phyloP scores from a whole-genome alignment of 1,284 basidiomycete genomes.

The Pseudozyma thailandica region DNA sequence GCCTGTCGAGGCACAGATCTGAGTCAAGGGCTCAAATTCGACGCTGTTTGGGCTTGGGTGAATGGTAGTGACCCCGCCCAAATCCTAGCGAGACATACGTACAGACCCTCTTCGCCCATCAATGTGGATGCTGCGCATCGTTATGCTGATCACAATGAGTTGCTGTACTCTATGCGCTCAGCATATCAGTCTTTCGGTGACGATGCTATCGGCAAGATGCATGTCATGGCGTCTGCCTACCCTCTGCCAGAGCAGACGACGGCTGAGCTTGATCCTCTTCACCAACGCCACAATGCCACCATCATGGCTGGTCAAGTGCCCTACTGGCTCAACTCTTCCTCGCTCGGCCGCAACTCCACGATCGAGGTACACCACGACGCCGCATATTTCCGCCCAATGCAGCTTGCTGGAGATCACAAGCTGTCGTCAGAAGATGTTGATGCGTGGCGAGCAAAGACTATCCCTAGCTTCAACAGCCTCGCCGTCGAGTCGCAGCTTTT shows the following conservation, averaged over 20 bases:
- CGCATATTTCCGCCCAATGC: constrained; percentile 33
- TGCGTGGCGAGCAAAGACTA: constrained; percentile 28
- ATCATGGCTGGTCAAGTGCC: constrained; percentile 21
- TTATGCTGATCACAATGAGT: constrained; percentile 49
- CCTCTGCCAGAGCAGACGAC: constrained; percentile 18
- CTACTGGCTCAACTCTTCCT: constrained; percentile 24
- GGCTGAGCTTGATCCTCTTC: not conserved
- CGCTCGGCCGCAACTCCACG: not conserved
- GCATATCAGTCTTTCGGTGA: constrained; percentile 15
- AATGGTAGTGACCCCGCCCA: constrained; percentile 45
- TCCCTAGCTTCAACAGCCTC: constrained; percentile 57
- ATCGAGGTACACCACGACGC: constrained; percentile 38
- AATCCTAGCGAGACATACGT: constrained; percentile 30
- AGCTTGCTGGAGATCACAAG: not conserved
- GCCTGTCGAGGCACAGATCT: constrained; percentile 26
- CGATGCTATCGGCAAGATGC: constrained; percentile 32
- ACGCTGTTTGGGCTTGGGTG: constrained; percentile 47
- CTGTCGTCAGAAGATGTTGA: constrained; percentile 10
- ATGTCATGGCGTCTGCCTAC: constrained; percentile 46
- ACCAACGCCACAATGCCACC: not conserved
- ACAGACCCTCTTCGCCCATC: constrained; percentile 23
- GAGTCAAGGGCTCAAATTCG: constrained; percentile 22
- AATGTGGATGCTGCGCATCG: constrained; percentile 39
- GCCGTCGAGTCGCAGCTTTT: constrained; percentile 51
- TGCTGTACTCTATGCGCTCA: constrained; percentile 47